Evolutionary conservation across 176 grass and related monocot species (phyloP), one percentile per base, ranked within the genome.

Genomic region (Rhynchospora pubera): DNA sequence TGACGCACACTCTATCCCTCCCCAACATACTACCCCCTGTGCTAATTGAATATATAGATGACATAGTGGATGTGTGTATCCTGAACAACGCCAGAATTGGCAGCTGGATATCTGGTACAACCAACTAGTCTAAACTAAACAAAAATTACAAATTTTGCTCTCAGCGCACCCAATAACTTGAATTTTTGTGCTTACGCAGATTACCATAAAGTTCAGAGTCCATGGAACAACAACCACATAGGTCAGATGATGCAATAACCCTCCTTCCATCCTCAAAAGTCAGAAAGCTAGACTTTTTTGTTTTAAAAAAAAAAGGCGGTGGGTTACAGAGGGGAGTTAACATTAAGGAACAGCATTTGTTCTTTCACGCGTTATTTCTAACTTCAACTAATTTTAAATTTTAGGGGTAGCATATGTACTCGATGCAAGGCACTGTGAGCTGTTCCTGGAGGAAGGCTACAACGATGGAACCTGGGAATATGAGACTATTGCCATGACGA

Each of bases 71-170:
- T 1, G 0, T 28, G 52, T 91, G 91, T 81, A 13, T 86, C 61
- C 30, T 97, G 50, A 6, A 44, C 55, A 87, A 87, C 10, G 77
- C 74, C 60, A 85, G 89, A 30, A 73, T 80, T 1, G 34, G 34
- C 34, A 90, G 91, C 87, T 97, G 93, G 93, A 93, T 97, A 42
- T 85, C 91, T 4, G 93, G 93, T 91, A 78, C 43, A 48, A 39
- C 34, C 34, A 39, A 39, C 3, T 39, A 39, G 1, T 39, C 34
- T 39, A 39, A 39, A 44, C 14, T 30, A 43, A 14, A 12, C 66
- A 16, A 11, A 26, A 62, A 62, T 7, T 62, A n/a, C 30, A 32
- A 73, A 34, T 7, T 2, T 39, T 9, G 3, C 6, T 13, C 2
- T 9, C 34, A 4, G 34, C 4, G 34, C 34, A 39, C 34, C 34